These are phyloP conservation scores for Trichomonas gallinae DNA, from an alignment of 208 protist genomes.

Conservation along the genomic window DNA sequence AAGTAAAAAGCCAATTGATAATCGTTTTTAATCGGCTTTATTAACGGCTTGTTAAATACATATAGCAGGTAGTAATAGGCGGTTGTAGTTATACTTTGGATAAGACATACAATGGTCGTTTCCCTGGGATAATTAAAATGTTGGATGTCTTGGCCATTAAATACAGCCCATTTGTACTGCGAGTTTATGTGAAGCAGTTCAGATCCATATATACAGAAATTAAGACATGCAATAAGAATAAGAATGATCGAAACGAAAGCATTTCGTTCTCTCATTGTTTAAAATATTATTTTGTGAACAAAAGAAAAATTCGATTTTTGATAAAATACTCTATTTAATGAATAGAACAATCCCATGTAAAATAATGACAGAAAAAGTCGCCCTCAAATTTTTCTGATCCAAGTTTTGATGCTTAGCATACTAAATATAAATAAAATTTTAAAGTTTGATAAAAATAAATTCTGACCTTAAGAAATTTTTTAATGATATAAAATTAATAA, in stretches of 20 bases:
- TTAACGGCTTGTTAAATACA: background rate
- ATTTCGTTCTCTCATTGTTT: background rate
- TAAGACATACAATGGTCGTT: background rate
- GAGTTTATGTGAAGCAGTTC: background rate
- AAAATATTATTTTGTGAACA: too few species aligned
- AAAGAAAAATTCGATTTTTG: too few species aligned
- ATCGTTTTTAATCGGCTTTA: background rate
- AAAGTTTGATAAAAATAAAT: too few species aligned
- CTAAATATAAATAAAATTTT: too few species aligned
- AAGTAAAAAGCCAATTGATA: background rate
- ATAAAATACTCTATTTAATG: too few species aligned
- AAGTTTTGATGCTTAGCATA: too few species aligned
- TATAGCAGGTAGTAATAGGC: background rate
- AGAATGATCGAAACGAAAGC: background rate
- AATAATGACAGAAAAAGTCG: too few species aligned
- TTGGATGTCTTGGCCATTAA: background rate
- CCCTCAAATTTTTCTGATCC: too few species aligned
- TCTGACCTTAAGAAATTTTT: too few species aligned
- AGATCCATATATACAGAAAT: background rate
- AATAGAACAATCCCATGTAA: too few species aligned
- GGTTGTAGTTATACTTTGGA: background rate
- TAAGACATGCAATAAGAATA: background rate
- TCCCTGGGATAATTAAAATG: background rate
- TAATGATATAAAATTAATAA: too few species aligned
- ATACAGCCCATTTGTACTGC: background rate